Conservation (phyloP, 306 rosid genomes). For the Chamaecrista fasciculata region DNA sequence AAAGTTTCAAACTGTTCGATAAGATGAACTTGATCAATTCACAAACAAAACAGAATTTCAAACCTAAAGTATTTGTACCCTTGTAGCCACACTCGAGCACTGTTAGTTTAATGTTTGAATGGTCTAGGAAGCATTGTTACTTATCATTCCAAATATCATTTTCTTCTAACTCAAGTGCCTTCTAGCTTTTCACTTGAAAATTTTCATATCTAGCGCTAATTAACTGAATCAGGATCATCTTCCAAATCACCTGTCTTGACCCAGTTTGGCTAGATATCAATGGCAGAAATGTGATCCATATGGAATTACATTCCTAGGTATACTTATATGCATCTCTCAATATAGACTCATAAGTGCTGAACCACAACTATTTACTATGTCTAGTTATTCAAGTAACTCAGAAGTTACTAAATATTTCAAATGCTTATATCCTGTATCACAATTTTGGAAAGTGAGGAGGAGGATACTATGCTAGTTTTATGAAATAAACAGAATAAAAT, state of each 20-base stretch:
- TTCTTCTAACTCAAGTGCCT: not conserved
- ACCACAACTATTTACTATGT: not conserved
- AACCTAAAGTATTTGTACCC: not conserved
- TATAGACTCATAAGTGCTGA: not conserved
- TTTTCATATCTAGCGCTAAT: not conserved
- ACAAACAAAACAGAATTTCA: constrained; percentile 8
- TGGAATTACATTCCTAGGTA: not conserved
- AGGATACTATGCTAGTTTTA: not conserved
- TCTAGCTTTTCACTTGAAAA: not conserved
- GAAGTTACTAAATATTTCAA: not conserved
- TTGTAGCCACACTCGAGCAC: not conserved
- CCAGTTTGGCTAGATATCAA: not conserved
- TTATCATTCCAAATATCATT: constrained; percentile 10
- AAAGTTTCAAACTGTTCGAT: not conserved
- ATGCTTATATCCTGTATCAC: not conserved
- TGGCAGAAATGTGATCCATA: not conserved
- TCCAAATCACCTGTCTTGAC: not conserved
- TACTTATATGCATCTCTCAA: not conserved
- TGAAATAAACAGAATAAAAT: not conserved
- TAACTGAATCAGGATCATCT: not conserved
- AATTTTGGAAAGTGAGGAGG: not conserved
- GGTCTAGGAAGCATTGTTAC: not conserved
- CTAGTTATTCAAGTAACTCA: not conserved
- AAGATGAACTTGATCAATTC: not conserved
- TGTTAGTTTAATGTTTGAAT: not conserved